These are phyloP conservation scores for Eremothecium sinecaudum DNA, from an alignment of 1,139 yeast genomes.

Conservation along the genomic window DNA sequence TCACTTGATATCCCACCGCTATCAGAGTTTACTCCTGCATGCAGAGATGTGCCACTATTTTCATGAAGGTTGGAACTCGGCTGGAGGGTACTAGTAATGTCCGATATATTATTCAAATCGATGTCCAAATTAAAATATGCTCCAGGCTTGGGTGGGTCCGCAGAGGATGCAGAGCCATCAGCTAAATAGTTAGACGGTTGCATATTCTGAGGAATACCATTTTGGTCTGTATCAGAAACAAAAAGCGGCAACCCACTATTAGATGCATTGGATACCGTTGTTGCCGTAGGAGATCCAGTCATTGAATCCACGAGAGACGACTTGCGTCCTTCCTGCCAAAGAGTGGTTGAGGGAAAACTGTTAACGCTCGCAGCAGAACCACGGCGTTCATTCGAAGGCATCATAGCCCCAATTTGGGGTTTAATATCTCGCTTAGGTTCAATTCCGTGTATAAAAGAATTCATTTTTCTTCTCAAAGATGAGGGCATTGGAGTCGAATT, in stretches of 20 bases:
- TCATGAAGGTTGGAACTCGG: slow-evolving; percentile 5
- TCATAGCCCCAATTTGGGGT: slow-evolving; percentile 4
- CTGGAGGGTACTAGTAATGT: slow-evolving; percentile 21
- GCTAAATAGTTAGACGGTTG: neutral
- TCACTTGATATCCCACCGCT: slow-evolving; percentile 9
- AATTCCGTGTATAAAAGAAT: slow-evolving; percentile 17
- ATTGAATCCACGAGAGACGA: neutral
- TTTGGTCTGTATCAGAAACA: neutral
- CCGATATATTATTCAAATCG: slow-evolving; percentile 26
- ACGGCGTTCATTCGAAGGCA: slow-evolving; percentile 11
- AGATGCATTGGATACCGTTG: slow-evolving; percentile 2
- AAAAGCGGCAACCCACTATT: neutral
- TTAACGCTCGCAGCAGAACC: slow-evolving; percentile 13
- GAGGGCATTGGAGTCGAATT: slow-evolving; percentile 11
- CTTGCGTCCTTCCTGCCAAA: neutral
- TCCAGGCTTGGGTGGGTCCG: neutral
- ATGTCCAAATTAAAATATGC: slow-evolving; percentile 24
- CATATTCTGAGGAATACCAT: neutral
- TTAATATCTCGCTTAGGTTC: slow-evolving; percentile 7
- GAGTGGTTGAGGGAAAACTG: neutral
- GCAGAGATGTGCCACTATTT: neutral
- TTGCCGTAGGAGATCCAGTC: slow-evolving; percentile 3
- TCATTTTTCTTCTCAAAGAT: slow-evolving; percentile 16
- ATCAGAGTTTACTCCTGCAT: slow-evolving; percentile 4
- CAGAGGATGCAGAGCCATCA: neutral